phyloP scores from a whole-genome alignment of 192 early-diverging fungal genomes.

The Coemansia sp. region DNA sequence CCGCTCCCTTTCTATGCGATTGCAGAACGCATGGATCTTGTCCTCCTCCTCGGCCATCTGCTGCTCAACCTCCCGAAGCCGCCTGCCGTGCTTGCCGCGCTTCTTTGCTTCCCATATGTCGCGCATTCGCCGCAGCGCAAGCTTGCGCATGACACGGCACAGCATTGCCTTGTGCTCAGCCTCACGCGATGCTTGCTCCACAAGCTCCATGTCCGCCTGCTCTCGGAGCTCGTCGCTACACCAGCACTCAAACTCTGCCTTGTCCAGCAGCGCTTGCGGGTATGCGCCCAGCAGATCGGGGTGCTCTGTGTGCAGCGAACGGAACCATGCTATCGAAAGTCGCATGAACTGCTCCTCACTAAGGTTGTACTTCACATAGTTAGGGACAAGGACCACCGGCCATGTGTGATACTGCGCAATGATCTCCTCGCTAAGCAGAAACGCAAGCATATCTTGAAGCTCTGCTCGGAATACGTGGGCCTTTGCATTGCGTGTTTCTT shows the following conservation, averaged over 20 bases:
- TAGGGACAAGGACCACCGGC: constrained; percentile 63
- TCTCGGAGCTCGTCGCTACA: constrained; percentile 28
- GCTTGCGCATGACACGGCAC: constrained; percentile 46
- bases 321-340: constrained; percentile 45
- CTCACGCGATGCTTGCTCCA: constrained; percentile 22
- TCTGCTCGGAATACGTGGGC: constrained; percentile 60
- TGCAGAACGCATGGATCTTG: constrained; percentile 43
- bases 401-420: constrained; percentile 85
- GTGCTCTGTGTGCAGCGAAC: constrained; percentile 42
- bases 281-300: constrained; percentile 48
- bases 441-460: constrained; percentile 82
- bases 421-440: constrained; percentile 72
- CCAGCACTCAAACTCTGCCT: constrained; percentile 39
- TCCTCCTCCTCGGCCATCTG: constrained; percentile 38
- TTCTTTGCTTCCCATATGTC: constrained; percentile 19
- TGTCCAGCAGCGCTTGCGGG: constrained; percentile 40
- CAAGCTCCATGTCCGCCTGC: constrained; percentile 19
- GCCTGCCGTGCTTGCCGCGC: constrained; percentile 35
- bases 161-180: constrained; percentile 40
- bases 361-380: constrained; percentile 55
- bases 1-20: constrained; percentile 35
- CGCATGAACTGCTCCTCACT: constrained; percentile 48
- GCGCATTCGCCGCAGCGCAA: constrained; percentile 42
- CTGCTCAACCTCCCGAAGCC: constrained; percentile 34
- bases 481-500: constrained; percentile 15